Evolutionary conservation across 164 flowering plant species (phyloP).

Genomic region (Buxus sempervirens): DNA sequence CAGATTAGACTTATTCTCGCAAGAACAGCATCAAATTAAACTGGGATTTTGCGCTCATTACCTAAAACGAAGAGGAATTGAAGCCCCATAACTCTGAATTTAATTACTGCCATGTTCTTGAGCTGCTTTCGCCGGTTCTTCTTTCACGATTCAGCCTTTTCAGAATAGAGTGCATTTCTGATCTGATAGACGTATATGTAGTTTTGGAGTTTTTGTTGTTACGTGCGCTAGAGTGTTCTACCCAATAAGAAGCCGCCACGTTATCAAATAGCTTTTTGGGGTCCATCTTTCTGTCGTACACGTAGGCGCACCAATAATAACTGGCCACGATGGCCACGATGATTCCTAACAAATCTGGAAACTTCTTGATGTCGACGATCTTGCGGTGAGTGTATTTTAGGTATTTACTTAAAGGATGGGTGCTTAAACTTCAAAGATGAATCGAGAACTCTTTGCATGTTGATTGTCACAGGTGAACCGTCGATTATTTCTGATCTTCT

Average conservation of each 20-base stretch:
- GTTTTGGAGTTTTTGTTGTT: not conserved
- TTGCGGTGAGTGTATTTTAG: not conserved
- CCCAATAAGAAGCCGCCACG: conserved; percentile 18
- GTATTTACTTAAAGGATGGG: too few species aligned
- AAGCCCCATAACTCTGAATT: conserved; percentile 1
- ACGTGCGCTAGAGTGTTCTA: conserved; percentile 27
- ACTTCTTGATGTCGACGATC: not conserved
- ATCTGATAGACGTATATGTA: not conserved
- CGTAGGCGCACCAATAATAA: conserved; percentile 6
- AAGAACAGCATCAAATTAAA: not conserved
- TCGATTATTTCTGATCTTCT: too few species aligned
- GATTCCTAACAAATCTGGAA: too few species aligned
- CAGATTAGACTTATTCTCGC: not conserved
- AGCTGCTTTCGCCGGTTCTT: not conserved
- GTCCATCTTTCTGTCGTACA: not conserved
- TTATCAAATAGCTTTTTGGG: not conserved
- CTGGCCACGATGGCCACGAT: not conserved
- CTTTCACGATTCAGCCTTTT: too few species aligned
- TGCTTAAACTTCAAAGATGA: too few species aligned
- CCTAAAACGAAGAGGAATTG: conserved; percentile 16
- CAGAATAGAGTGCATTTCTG: too few species aligned
- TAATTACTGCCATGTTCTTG: conserved; percentile 5
- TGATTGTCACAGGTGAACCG: too few species aligned
- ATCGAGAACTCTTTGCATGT: too few species aligned
- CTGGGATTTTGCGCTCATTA: not conserved